These are phyloP conservation scores for Magnusiomyces fungicola DNA, from an alignment of 1,139 yeast genomes.

Conservation along the genomic window DNA sequence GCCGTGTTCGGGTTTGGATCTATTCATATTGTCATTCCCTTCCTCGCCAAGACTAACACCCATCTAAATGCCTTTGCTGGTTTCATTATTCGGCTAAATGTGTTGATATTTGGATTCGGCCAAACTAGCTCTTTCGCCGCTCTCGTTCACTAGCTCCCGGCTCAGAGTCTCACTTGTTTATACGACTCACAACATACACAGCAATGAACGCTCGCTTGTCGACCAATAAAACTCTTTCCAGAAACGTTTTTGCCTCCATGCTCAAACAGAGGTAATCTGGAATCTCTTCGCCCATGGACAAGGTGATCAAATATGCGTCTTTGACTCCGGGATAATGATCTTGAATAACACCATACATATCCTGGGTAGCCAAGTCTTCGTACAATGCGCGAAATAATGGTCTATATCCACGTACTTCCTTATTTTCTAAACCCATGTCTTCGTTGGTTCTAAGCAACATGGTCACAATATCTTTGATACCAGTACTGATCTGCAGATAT, in stretches of 20 bases:
- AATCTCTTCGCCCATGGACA: conserved; percentile 26
- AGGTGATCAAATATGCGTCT: conserved; percentile 56
- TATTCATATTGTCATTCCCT: neutral
- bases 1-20: too few species aligned
- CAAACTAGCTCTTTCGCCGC: too few species aligned
- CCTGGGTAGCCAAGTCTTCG: conserved; percentile 43
- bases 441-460: conserved; percentile 29
- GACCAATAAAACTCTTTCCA: conserved; percentile 2
- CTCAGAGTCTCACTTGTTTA: too few species aligned
- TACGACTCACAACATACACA: conserved; percentile 6
- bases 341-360: conserved; percentile 58
- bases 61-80: too few species aligned
- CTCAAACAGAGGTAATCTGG: conserved; percentile 22
- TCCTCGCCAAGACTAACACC: too few species aligned
- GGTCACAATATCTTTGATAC: conserved; percentile 46
- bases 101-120: neutral
- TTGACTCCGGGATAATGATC: conserved; percentile 46
- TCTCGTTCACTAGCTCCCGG: neutral
- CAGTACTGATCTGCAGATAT: conserved; percentile 46
- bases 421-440: conserved; percentile 9
- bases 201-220: conserved; percentile 10
- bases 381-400: conserved; percentile 41
- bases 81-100: too few species aligned
- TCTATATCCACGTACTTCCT: conserved; percentile 1
- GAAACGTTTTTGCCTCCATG: conserved; percentile 1